Conservation (phyloP, 345 rosid species). For the Gossypium thurberi region DNA sequence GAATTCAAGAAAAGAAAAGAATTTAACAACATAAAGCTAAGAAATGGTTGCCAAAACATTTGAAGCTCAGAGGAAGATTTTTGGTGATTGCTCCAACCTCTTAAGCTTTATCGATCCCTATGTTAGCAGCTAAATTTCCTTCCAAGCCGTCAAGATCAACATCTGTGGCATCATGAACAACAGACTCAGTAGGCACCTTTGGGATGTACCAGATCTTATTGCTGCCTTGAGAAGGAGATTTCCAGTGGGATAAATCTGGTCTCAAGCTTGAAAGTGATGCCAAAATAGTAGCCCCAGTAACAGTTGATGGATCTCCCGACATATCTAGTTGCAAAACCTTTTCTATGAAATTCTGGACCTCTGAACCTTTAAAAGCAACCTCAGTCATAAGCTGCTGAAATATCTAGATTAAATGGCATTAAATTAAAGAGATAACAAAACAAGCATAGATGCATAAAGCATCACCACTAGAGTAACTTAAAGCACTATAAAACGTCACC, state of each 20-base stretch:
- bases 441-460: background rate
- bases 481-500: conserved; percentile 34
- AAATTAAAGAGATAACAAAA: background rate
- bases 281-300: conserved; percentile 54
- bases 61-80: background rate
- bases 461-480: background rate
- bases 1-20: too few species aligned
- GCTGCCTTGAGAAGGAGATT: too few species aligned
- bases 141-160: too few species aligned
- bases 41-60: too few species aligned
- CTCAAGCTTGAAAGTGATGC: too few species aligned
- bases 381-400: conserved; percentile 54
- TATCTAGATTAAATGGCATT: conserved; percentile 33
- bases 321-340: conserved; percentile 47
- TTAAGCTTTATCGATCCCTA: conserved; percentile 17
- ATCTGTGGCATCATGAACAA: too few species aligned
- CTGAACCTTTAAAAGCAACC: conserved; percentile 44
- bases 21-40: too few species aligned
- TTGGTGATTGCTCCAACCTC: conserved; percentile 29
- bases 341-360: conserved; percentile 38
- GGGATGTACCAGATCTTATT: too few species aligned
- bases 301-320: conserved; percentile 63
- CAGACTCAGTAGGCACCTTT: too few species aligned
- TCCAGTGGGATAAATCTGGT: too few species aligned
- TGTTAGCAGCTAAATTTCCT: too few species aligned